Conservation (phyloP, 2,329 filamentous ascomycete genomes). For the Aspergillus tanneri region DNA sequence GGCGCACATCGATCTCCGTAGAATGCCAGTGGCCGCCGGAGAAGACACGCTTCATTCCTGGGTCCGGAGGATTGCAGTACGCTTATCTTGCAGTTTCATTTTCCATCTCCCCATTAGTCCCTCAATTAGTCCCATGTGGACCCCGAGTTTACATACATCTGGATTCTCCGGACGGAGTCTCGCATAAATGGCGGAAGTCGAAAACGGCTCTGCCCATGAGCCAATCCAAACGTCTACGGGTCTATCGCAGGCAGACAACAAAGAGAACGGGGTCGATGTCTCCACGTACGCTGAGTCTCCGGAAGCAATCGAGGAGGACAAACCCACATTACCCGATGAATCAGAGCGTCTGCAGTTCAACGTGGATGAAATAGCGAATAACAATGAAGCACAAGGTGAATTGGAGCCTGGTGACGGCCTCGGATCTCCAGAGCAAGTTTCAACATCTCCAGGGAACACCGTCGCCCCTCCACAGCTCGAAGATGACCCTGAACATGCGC, state of each 20-base stretch:
- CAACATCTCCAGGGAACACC: conserved; percentile 27
- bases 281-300: conserved; percentile 26
- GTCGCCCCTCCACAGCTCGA: conserved; percentile 26
- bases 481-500: conserved; percentile 18
- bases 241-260: conserved; percentile 30
- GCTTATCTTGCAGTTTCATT: not conserved
- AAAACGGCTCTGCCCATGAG: conserved; percentile 35
- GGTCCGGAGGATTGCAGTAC: not conserved
- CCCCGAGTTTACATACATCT: conserved; percentile 24
- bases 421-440: conserved; percentile 23
- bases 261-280: conserved; percentile 31
- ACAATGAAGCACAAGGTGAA: conserved; percentile 6
- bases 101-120: conserved; percentile 21
- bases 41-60: conserved; percentile 31
- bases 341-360: conserved; percentile 32
- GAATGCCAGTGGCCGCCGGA: conserved; percentile 25
- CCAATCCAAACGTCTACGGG: conserved; percentile 31
- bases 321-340: conserved; percentile 31
- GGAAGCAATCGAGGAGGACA: conserved; percentile 30
- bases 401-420: conserved; percentile 20
- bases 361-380: conserved; percentile 18
- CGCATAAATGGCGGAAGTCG: conserved; percentile 44
- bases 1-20: conserved; percentile 23
- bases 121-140: conserved; percentile 31
- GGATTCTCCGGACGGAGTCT: conserved; percentile 36